Base-by-base conservation (phyloP, 2,329 filamentous ascomycete genomes). In the Trichophyton rubrum region DNA sequence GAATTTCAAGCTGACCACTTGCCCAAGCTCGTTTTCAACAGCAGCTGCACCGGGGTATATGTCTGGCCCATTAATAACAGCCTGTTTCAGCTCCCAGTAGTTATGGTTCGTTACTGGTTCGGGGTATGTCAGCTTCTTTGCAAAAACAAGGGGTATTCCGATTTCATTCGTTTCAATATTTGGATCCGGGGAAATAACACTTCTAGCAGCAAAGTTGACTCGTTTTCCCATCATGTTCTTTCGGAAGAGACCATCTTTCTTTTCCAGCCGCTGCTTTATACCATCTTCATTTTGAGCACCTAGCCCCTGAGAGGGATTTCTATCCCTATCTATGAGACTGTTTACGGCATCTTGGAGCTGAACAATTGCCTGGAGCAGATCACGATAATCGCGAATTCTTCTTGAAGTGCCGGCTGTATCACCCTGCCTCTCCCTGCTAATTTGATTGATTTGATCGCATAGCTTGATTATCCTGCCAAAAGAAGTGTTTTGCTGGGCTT, bases 181-280 rank as follows among this genome's bases (percentile, higher is more conserved):
- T 2, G 93, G 93, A 71, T 99, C 93, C 0, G 93, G 93, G 8
- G 92, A 97, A 67, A 99, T 99, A 72, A 99, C 93, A 81, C 89
- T 95, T 72, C 93, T 87, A 41, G 93, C 93, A 57, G 93, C 93
- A 72, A 93, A 97, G 74, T 99, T 97, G 76, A 99, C 93, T 79
- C 93, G 90, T 80, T 99, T 99, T 63, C 93, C 93, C 93, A 99
- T 99, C 93, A 99, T 97, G 75, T 99, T 96, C 79, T 96, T 97
- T 68, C 93, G 83, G 79, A 99, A 99, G 33, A 99, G 80, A 65
- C 93, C 93, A 71, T 99, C 95, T 76, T 99, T 99, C 80, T 99
- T 99, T 76, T 99, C 93, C 30, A 99, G 81, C 70, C 91, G 88
- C 71, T 99, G 93, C 76, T 99, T 99, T 76, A 99, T 95, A 67